Evolutionary conservation across 176 grass and related monocot genomes (phyloP), one percentile per base, ranked within the genome.

Genomic region (Carex kokanica): DNA sequence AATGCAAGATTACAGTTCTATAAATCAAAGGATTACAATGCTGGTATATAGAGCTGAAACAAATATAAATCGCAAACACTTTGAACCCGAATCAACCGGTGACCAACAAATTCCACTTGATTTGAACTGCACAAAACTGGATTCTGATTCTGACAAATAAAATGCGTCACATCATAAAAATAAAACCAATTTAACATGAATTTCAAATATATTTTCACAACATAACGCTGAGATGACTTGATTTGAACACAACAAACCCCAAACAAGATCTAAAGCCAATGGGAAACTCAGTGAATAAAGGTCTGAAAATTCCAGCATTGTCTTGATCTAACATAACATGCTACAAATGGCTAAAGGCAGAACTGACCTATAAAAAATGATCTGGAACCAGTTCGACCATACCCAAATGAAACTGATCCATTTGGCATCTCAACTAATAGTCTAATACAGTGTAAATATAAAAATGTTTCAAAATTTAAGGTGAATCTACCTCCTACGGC

Each of bases 401-500:
- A 47, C 8, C 43, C 43, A 47, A 47, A 47, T 47, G 8, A 47
- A 47, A 10, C 43, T 10, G 43, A 47, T 47, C 8, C 43, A 47
- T 47, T 47, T 47, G 43, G 43, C 43, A 47, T 9, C 43, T 47
- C 43, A 47, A 47, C 43, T 47, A 47, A 10, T 47, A 10, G 43
- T 47, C 43, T 9, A 47, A 47, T 10, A 47, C 43, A 47, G 8
- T 47, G 43, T 47, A 58, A 58, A 58, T 6, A 58, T 6, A 58
- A 3, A 4, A 6, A 58, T 36, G 8, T 47, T 47, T 9, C 43
- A 47, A 61, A 61, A 61, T 8, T 61, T 21, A 2, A 61, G 63
- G 31, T 18, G 32, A 75, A 82, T 64, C 2, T 64, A 82, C 60
- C 92, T 20, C 95, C 95, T 6, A 93, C 15, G 78, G 92, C 95